Percentiles rank a stretch among this genome's conserved stretches.
Conservation (phyloP, 163 green algal genomes). For the Scenedesmus sp. region DNA sequence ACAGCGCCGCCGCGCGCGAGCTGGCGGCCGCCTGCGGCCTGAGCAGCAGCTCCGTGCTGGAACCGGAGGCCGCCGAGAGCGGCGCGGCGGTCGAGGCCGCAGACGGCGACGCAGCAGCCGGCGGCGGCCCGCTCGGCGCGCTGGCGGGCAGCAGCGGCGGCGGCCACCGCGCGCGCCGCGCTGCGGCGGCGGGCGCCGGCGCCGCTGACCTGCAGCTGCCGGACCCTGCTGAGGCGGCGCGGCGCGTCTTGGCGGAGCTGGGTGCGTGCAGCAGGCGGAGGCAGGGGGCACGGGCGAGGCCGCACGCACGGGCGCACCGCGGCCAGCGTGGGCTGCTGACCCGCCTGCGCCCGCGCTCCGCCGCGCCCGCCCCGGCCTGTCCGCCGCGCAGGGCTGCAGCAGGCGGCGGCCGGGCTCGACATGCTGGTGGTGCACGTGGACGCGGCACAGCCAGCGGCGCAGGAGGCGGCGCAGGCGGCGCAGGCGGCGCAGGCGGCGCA, state of each 20-base stretch:
- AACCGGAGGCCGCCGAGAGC: background rate
- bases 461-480: background rate
- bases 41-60: background rate
- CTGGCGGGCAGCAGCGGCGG: background rate
- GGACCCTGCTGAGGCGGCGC: constrained; percentile 33
- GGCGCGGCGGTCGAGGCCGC: background rate
- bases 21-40: constrained; percentile 28
- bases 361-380: too few species aligned
- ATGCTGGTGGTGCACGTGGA: constrained; percentile 38
- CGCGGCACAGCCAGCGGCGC: background rate
- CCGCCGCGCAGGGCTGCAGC: constrained; percentile 40
- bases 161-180: constrained; percentile 7
- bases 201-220: constrained; percentile 18
- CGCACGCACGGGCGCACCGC: too few species aligned
- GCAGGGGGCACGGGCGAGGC: too few species aligned
- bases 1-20: background rate
- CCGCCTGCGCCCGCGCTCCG: too few species aligned
- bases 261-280: too few species aligned
- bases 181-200: background rate
- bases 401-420: constrained; percentile 33
- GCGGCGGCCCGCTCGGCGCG: background rate
- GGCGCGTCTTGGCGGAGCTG: constrained; percentile 32
- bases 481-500: background rate
- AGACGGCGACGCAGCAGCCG: constrained; percentile 1
- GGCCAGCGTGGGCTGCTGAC: too few species aligned